Evolutionary conservation across 257 asterid genomes (phyloP).

Genomic region (Solanum chmielewskii): DNA sequence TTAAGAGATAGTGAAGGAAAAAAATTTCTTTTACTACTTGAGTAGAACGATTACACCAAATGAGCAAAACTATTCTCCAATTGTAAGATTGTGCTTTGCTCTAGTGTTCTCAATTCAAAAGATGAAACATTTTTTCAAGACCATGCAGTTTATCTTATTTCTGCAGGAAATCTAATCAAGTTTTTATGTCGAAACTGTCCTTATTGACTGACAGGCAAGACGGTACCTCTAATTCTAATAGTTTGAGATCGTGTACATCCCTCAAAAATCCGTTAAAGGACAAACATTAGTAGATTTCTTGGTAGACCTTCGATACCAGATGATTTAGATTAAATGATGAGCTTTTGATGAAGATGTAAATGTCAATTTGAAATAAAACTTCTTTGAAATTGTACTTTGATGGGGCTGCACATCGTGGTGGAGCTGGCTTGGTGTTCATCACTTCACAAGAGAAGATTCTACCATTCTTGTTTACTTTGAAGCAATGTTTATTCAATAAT

Average conservation of each 20-base stretch:
- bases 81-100: background rate
- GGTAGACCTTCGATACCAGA: background rate
- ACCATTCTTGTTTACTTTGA: background rate
- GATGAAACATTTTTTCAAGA: background rate
- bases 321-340: too few relatives aligned
- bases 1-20: background rate
- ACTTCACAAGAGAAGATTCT: background rate
- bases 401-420: background rate
- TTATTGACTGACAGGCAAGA: background rate
- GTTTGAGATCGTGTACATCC: background rate
- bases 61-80: background rate
- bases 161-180: background rate
- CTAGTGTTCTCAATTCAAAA: background rate
- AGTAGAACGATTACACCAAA: background rate
- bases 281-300: background rate
- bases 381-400: background rate
- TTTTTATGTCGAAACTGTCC: too few relatives aligned
- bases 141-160: too few relatives aligned
- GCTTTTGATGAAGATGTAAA: background rate
- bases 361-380: too few relatives aligned
- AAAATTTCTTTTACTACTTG: too few relatives aligned
- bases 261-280: too few relatives aligned
- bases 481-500: background rate
- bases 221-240: background rate
- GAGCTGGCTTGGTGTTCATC: background rate